Conservation (phyloP, 371 early-diverging fungal genomes). For the Amoeboaphelidium protococcarum region DNA sequence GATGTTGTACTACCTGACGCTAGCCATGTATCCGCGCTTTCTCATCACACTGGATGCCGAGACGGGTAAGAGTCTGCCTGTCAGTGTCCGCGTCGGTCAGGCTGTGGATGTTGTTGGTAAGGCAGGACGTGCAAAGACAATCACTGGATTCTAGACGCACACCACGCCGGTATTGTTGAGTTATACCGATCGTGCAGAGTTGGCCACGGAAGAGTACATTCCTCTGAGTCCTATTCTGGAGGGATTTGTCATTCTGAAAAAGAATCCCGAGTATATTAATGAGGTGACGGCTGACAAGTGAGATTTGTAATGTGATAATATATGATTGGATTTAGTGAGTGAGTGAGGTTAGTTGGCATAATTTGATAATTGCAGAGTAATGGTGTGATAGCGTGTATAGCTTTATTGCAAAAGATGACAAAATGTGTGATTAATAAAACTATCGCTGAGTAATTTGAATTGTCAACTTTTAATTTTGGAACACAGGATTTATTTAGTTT, state of each 20-base stretch:
- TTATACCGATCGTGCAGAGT: conserved; percentile 86
- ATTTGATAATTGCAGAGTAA: too few relatives aligned
- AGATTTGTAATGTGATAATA: too few relatives aligned
- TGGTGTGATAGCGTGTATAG: too few relatives aligned
- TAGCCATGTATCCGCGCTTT: conserved; percentile 90
- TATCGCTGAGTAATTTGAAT: too few relatives aligned
- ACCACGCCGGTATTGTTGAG: conserved; percentile 89
- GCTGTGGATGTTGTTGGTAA: conserved; percentile 97
- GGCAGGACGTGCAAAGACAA: conserved; percentile 92
- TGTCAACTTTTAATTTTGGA: too few relatives aligned
- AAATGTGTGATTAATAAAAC: too few relatives aligned
- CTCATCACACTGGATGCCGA: conserved; percentile 73
- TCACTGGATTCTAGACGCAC: conserved; percentile 96
- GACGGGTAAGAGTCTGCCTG: conserved; percentile 40
- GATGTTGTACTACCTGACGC: conserved; percentile 70
- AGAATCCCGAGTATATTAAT: conserved; percentile 65
- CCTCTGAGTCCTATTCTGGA: conserved; percentile 58
- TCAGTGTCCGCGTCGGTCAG: conserved; percentile 89
- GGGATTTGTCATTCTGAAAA: conserved; percentile 75
- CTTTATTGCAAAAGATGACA: too few relatives aligned
- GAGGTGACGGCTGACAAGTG: conserved; percentile 10
- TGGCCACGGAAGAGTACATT: conserved; percentile 82
- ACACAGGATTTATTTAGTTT: too few relatives aligned
- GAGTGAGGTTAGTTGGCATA: neutral
- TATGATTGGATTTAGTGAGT: too few relatives aligned